phyloP scores from a whole-genome alignment of 164 flowering plant species.

The Vitis labrusca region DNA sequence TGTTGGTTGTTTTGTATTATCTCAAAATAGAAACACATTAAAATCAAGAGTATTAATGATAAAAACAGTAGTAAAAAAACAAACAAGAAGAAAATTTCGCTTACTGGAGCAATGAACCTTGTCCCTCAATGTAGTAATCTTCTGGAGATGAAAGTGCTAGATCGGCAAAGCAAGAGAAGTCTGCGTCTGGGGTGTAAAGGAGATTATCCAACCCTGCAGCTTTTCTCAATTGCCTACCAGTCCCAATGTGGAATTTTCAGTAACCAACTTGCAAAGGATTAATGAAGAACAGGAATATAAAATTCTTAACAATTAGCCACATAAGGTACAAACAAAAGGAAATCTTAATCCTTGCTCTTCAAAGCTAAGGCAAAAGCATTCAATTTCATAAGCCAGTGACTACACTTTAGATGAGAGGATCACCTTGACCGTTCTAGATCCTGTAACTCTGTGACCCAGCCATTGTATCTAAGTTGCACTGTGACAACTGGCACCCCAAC shows the following conservation, averaged over 20 bases:
- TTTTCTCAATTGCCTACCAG: conserved; percentile 63
- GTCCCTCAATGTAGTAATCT: conserved; percentile 92
- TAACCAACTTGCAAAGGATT: neutral
- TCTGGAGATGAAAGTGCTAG: conserved; percentile 95
- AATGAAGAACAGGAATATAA: neutral
- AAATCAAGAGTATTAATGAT: neutral
- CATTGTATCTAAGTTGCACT: conserved; percentile 94
- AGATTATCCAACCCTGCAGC: conserved; percentile 92
- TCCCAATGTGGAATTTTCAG: neutral
- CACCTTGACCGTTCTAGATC: conserved; percentile 83
- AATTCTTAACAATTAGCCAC: neutral
- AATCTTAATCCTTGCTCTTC: neutral
- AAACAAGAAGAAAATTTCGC: conserved; percentile 17
- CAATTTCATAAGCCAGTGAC: neutral
- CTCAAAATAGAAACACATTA: no score
- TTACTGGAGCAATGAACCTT: conserved; percentile 98
- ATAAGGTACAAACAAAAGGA: neutral
- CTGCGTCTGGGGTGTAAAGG: conserved; percentile 95
- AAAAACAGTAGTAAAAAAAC: neutral
- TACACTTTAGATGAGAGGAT: conserved; percentile 16
- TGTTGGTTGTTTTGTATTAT: no score
- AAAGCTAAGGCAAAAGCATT: conserved; percentile 2
- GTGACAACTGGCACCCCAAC: conserved; percentile 98
- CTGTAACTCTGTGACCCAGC: conserved; percentile 96
- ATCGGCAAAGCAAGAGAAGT: conserved; percentile 98